Evolutionary conservation across 73 alveolate genomes (phyloP), one percentile per base, ranked within the genome.

Genomic region (Stentor coeruleus): DNA sequence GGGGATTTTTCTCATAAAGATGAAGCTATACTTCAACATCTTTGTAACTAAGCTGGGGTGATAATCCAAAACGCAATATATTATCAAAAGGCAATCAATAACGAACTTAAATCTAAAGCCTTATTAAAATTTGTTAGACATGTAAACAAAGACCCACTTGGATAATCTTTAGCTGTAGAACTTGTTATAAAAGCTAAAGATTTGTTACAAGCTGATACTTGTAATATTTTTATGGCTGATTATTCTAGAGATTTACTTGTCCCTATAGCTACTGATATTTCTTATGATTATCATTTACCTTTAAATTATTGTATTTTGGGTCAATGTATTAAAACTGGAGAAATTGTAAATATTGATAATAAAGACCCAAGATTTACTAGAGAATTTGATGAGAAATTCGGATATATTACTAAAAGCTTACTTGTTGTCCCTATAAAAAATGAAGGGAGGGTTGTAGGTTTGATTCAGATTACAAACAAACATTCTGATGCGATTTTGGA

Each of bases 1-100:
- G 91, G 91, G 38, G 37, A 58, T n/a, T 86, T 86, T 73, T 76
- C 89, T 31, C 59, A 39, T 59, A 91, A 86, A 30, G 91, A 86
- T 74, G 35, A 58, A 59, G 92, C 86, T 14, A 60, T 82, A 38
- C 58, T 86, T n/a, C 85, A 86, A 37, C 60, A 42, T n/a, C 81
- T 86, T 28, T 58, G 81, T 31, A 76, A 35, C 40, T 42, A 86
- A 58, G 77, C 89, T 75, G 84, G 83, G 40, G 39, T 33, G 73
- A 30, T 80, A 0, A 57, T 57, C 15, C 15, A 31, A 57, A 57
- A 57, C 2, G 73, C 73, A 20, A 20, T 20, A 20, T 57, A 57
- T 31, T 57, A 57, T 57, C 73, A 57, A 31, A n/a, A 57, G 28
- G 73, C 73, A 57, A 57, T 57, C 28, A 20, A 57, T 57, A 57